Percentiles rank a stretch among this genome's conserved stretches.
phyloP scores from a whole-genome alignment of 305 asterid genomes.

The Rubia balearica region DNA sequence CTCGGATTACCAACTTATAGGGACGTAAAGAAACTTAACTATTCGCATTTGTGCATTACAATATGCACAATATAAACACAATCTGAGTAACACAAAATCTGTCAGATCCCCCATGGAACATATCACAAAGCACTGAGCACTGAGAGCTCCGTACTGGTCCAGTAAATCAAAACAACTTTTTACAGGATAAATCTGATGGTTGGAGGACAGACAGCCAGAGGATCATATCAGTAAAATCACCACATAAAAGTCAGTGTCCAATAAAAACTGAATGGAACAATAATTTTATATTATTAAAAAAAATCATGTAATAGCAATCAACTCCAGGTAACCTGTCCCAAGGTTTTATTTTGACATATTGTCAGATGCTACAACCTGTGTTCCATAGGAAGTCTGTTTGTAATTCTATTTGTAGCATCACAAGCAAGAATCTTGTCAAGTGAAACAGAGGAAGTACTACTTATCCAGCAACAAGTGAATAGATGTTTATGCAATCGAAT shows the following conservation, averaged over 20 bases:
- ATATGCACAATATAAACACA: neutral
- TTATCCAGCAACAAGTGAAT: neutral
- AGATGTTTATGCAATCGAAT: neutral
- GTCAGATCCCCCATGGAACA: neutral
- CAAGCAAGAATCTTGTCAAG: neutral
- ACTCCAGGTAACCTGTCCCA: neutral
- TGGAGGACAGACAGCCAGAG: neutral
- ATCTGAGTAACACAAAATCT: neutral
- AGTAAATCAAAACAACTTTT: neutral
- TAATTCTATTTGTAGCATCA: neutral
- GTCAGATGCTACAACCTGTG: neutral
- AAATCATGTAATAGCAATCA: neutral
- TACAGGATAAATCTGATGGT: neutral
- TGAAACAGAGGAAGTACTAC: neutral
- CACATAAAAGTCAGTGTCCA: constrained; percentile 25
- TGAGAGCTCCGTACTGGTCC: neutral
- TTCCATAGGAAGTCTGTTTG: constrained; percentile 5
- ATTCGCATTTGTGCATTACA: neutral
- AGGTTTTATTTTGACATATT: neutral
- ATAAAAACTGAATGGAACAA: neutral
- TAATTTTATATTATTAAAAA: neutral
- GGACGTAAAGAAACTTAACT: neutral
- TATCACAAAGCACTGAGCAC: neutral
- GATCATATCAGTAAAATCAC: neutral
- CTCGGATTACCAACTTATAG: neutral